Base-by-base conservation (phyloP, 305 asterid species). In the Fraxinus xanthoxyloides region DNA sequence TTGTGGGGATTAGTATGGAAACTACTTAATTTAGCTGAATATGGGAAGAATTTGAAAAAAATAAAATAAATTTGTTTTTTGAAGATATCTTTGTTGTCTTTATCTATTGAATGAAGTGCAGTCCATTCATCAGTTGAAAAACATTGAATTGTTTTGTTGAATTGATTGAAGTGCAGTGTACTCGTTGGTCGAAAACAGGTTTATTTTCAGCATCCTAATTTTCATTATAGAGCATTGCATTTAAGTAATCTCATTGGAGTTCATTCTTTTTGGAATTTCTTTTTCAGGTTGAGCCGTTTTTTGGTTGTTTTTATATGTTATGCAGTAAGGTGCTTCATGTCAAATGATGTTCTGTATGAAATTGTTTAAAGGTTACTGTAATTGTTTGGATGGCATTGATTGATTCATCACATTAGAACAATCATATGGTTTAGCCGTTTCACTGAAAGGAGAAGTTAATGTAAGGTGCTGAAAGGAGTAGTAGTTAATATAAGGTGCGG, bases 201-300 rank as follows among this genome's bases (percentile, higher is more conserved):
- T 74, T 26, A 19, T 35, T 69, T 21, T 76, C 56, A 17, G 61
- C 48, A 38, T 8, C 72, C 72, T 15, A 7, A 79, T 54, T 81
- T 79, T 61, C 77, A 75, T 40, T 72, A 65, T 76, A 13, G 43
- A 26, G 51, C 69, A 54, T 51, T 76, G 61, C 51, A 65, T 56
- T 80, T 51, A 76, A 61, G 75, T 72, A 23, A 17, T 43, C 76
- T 61, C 31, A 36, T 9, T 31, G 28, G 12, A 43, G 48, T 24
- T 34, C 32, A 26, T 54, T 70, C 70, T 31, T 32, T 5, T 74
- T 67, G 59, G 48, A 86, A 63, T 38, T 72, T 13, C 76, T 63
- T 23, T 15, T 70, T 77, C 56, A 2, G 24, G 61, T 19, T 19
- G 43, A 65, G 72, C 17, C 17, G 30, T 15, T 38, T 23, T 9